Conservation (phyloP, 2,329 filamentous ascomycete genomes). For the Trichoderma polysporum region DNA sequence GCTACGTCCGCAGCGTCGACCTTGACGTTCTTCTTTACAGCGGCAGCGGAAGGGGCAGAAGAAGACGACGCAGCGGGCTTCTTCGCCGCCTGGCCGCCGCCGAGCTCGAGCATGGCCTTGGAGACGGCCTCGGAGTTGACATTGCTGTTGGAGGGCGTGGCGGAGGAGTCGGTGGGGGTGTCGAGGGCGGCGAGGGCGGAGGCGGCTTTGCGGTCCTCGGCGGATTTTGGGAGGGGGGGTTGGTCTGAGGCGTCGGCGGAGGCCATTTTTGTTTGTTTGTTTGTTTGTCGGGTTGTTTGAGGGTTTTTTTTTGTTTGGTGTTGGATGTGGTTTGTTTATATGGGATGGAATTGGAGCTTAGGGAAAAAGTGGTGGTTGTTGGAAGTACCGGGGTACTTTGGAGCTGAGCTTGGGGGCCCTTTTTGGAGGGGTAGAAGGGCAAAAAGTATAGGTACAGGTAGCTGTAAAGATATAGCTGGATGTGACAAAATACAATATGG, state of each 20-base stretch:
- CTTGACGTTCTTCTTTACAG: conserved; percentile 63
- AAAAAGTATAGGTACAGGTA: too few species aligned
- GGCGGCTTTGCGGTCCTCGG: conserved; percentile 75
- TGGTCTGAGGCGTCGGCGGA: conserved; percentile 52
- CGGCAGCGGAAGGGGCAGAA: conserved; percentile 23
- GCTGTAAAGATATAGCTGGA: background rate
- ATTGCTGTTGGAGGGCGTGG: conserved; percentile 46
- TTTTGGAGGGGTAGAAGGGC: background rate
- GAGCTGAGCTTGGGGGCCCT: background rate
- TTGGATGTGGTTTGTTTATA: too few species aligned
- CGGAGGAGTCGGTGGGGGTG: conserved; percentile 47
- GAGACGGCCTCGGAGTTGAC: conserved; percentile 69
- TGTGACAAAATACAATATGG: background rate
- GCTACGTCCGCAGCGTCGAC: conserved; percentile 70
- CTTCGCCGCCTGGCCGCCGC: conserved; percentile 27
- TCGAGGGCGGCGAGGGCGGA: conserved; percentile 72
- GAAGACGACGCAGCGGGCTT: conserved; percentile 31
- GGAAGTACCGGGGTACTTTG: background rate
- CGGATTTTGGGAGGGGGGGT: conserved; percentile 56
- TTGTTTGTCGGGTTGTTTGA: background rate
- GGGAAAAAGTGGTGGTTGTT: background rate
- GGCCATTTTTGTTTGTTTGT: background rate
- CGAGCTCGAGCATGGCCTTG: conserved; percentile 68
- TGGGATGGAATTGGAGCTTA: background rate
- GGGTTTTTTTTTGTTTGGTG: background rate